Evolutionary conservation across 768 basidiomycete species (phyloP).

Genomic region (Suillus clintonianus): DNA sequence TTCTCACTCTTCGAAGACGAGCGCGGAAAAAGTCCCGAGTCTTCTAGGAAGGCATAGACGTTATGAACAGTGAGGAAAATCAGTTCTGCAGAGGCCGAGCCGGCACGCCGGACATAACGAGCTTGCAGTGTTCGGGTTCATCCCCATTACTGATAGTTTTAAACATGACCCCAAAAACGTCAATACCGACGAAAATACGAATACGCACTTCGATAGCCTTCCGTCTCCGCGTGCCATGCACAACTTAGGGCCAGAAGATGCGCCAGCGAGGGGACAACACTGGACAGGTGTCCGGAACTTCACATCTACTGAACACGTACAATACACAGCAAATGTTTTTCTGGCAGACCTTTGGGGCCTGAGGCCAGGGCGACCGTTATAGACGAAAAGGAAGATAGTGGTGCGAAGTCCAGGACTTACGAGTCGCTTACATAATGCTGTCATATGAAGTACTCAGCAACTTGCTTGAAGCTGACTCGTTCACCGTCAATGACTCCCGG

Average conservation of each 20-base stretch:
- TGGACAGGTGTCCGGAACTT: slow-evolving; percentile 30
- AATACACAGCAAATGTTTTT: no score
- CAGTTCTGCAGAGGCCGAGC: slow-evolving; percentile 17
- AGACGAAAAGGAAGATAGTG: no score
- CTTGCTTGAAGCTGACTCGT: no score
- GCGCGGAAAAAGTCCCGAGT: slow-evolving; percentile 40
- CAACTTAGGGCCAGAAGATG: slow-evolving; percentile 34
- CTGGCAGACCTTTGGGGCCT: no score
- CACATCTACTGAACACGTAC: no score
- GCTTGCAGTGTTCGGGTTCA: slow-evolving; percentile 43
- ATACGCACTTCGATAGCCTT: slow-evolving; percentile 50
- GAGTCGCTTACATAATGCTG: no score
- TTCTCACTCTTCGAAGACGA: slow-evolving; percentile 18
- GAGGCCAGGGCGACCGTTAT: no score
- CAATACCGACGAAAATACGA: slow-evolving; percentile 8
- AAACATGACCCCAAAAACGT: not conserved
- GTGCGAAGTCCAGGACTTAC: no score
- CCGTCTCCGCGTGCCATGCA: slow-evolving; percentile 37
- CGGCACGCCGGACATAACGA: slow-evolving; percentile 35
- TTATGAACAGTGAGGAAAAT: slow-evolving; percentile 40
- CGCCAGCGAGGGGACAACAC: slow-evolving; percentile 34
- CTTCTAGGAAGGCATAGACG: slow-evolving; percentile 47
- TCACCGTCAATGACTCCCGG: no score
- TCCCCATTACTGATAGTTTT: slow-evolving; percentile 38
- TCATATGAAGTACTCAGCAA: no score